Conservation (phyloP, 129 eudicot genomes). For the Gnaphalium uliginosum region DNA sequence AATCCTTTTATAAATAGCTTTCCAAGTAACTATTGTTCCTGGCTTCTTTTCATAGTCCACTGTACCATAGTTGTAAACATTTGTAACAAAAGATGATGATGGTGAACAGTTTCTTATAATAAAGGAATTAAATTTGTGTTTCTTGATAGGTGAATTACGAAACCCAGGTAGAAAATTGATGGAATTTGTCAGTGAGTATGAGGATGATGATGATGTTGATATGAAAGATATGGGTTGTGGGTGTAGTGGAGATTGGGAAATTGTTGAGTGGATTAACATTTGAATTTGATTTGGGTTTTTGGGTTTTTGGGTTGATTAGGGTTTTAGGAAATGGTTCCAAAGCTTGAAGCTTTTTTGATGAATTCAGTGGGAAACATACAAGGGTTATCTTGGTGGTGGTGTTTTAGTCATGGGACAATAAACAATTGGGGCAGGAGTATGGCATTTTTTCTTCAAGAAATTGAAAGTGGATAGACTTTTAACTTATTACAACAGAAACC, state of each 20-base stretch:
- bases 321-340: conserved; percentile 9
- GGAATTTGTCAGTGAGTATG: conserved; percentile 27
- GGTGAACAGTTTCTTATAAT: conserved; percentile 18
- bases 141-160: conserved; percentile 31
- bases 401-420: conserved; percentile 10
- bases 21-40: conserved; percentile 46
- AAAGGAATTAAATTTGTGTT: conserved; percentile 16
- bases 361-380: conserved; percentile 1
- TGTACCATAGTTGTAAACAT: conserved; percentile 44
- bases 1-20: conserved; percentile 53
- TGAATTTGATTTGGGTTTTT: neutral
- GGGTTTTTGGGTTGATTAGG: conserved; percentile 15
- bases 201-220: conserved; percentile 19
- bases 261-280: conserved; percentile 45
- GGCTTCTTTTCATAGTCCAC: conserved; percentile 54
- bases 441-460: neutral
- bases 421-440: conserved; percentile 11
- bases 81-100: conserved; percentile 34
- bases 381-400: conserved; percentile 36
- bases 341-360: conserved; percentile 17
- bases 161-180: conserved; percentile 41
- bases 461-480: too few species aligned
- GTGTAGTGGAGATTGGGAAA: conserved; percentile 35
- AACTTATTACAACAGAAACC: too few species aligned
- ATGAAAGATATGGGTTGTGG: conserved; percentile 22